Conservation (phyloP, 108 stramenopile species). For the Conticribra weissflogii region DNA sequence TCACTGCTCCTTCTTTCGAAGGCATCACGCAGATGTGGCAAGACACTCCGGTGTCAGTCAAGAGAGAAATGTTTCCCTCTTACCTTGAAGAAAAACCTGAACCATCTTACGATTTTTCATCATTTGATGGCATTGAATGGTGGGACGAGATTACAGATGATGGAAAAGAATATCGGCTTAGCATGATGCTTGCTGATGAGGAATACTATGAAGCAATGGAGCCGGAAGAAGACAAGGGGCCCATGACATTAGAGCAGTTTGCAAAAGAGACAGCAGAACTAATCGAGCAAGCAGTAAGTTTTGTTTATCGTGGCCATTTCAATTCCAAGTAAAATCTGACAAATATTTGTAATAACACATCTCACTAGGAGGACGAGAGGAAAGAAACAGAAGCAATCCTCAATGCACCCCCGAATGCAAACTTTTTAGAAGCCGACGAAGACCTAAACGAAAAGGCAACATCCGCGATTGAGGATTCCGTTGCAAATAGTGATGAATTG, state of each 20-base stretch:
- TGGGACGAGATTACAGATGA: conserved; percentile 58
- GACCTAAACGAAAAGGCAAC: too few species aligned
- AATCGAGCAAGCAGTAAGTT: conserved; percentile 43
- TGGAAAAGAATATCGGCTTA: conserved; percentile 60
- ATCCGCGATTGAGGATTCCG: conserved; percentile 7
- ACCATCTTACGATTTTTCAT: background rate
- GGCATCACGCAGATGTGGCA: conserved; percentile 57
- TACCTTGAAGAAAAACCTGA: background rate
- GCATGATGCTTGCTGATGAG: conserved; percentile 68
- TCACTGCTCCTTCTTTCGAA: conserved; percentile 10
- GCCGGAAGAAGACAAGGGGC: conserved; percentile 33
- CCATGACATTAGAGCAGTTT: conserved; percentile 68
- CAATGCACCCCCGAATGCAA: conserved; percentile 68
- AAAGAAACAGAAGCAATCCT: conserved; percentile 88
- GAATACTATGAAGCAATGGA: conserved; percentile 51
- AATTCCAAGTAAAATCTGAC: too few species aligned
- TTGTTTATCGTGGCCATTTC: too few species aligned
- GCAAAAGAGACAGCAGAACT: conserved; percentile 65
- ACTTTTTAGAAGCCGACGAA: conserved; percentile 38
- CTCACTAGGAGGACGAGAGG: conserved; percentile 55
- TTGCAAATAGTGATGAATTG: conserved; percentile 15
- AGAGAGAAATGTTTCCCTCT: background rate
- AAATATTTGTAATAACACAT: too few species aligned
- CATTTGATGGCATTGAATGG: conserved; percentile 48
- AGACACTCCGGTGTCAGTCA: conserved; percentile 1